Percentiles rank a stretch among this genome's conserved stretches.
These are phyloP conservation scores for Mycena olivaceomarginata DNA, from an alignment of 768 basidiomycete genomes.

Conservation along the genomic window DNA sequence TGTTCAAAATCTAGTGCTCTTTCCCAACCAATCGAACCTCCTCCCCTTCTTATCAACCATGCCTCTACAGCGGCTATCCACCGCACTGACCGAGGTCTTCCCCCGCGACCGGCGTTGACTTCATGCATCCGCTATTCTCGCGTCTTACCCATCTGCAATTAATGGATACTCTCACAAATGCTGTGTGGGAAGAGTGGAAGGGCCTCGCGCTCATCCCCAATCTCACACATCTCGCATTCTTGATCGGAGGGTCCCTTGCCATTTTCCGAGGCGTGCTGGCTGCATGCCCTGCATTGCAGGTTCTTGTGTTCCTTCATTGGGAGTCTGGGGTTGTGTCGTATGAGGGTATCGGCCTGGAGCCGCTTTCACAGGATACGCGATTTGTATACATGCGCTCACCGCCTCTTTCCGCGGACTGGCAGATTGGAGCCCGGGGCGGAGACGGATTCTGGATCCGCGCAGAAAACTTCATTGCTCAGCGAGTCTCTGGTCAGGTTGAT, in stretches of 20 bases:
- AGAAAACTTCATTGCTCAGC: too few relatives aligned
- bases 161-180: too few relatives aligned
- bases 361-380: not conserved
- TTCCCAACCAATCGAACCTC: not conserved
- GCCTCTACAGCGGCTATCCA: not conserved
- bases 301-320: too few relatives aligned
- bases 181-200: constrained; percentile 2
- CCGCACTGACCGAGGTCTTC: not conserved
- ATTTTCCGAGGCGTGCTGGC: too few relatives aligned
- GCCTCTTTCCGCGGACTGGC: too few relatives aligned
- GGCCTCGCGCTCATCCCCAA: constrained; percentile 12
- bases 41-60: constrained; percentile 8
- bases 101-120: not conserved
- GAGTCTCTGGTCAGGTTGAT: not conserved
- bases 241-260: too few relatives aligned
- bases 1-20: not conserved
- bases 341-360: not conserved
- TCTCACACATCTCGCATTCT: constrained; percentile 19
- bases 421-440: too few relatives aligned
- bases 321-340: not conserved
- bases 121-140: constrained; percentile 10
- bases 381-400: too few relatives aligned
- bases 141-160: too few relatives aligned
- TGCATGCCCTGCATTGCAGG: too few relatives aligned
- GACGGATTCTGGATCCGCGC: too few relatives aligned